Evolutionary conservation across 345 rosid genomes (phyloP).

Genomic region (Eucalyptus albens): DNA sequence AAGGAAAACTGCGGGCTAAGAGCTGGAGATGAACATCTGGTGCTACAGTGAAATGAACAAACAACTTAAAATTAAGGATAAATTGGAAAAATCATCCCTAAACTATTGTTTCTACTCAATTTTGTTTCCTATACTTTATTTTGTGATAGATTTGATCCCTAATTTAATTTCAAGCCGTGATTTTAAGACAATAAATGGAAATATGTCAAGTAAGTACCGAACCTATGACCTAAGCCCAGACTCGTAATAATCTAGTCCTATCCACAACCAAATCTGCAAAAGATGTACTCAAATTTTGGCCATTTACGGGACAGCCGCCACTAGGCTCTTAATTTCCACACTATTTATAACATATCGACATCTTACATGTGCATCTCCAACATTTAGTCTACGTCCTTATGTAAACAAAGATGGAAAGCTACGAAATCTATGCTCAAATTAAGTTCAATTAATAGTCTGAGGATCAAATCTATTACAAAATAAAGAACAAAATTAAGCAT

Average conservation of each 20-base stretch:
- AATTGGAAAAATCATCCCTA: background rate
- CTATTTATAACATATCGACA: background rate
- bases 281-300: background rate
- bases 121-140: background rate
- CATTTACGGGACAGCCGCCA: background rate
- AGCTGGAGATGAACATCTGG: background rate
- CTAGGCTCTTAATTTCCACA: background rate
- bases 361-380: background rate
- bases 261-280: background rate
- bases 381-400: background rate
- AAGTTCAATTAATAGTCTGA: background rate
- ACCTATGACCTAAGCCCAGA: background rate
- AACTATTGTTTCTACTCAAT: background rate
- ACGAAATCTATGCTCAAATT: background rate
- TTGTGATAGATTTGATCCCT: background rate
- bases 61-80: background rate
- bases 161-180: background rate
- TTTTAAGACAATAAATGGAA: background rate
- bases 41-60: background rate
- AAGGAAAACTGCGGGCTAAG: background rate
- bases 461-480: background rate
- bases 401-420: background rate
- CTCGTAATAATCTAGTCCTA: background rate
- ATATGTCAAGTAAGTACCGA: background rate
- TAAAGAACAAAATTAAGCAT: background rate